Evolutionary conservation across 2,329 filamentous ascomycete genomes (phyloP).

Genomic region (Botrytis deweyae): DNA sequence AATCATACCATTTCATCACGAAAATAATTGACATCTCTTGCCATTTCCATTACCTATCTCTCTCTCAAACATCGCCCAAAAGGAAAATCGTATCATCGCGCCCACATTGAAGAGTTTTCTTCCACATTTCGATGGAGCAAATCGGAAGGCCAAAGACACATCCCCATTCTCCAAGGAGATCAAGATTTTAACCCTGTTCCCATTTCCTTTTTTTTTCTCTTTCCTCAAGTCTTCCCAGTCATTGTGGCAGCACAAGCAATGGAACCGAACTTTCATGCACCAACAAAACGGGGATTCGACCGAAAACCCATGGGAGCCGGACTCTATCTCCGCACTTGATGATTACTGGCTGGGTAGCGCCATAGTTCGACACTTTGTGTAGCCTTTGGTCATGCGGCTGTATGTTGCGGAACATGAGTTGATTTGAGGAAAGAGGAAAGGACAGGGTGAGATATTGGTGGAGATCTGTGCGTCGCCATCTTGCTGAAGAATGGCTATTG

Average conservation of each 20-base stretch:
- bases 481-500: constrained; percentile 14
- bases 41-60: constrained; percentile 8
- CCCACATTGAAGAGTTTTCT: neutral
- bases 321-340: constrained; percentile 6
- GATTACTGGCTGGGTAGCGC: neutral
- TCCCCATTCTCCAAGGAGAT: neutral
- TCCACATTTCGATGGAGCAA: neutral
- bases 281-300: constrained; percentile 16
- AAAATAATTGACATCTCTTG: neutral
- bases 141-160: neutral
- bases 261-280: neutral
- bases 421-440: constrained; percentile 1
- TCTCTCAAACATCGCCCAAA: neutral
- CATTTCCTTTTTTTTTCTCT: neutral
- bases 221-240: neutral
- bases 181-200: neutral
- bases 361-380: constrained; percentile 11
- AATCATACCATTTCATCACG: constrained; percentile 14
- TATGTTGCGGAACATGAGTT: constrained; percentile 9
- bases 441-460: constrained; percentile 15
- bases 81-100: neutral
- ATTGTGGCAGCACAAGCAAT: neutral
- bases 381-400: constrained; percentile 19
- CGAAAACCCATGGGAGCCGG: neutral
- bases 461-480: constrained; percentile 23